Percentiles rank a stretch among this genome's conserved stretches.
These are phyloP conservation scores for Solanum rostratum DNA, from an alignment of 257 asterid genomes.

Conservation along the genomic window DNA sequence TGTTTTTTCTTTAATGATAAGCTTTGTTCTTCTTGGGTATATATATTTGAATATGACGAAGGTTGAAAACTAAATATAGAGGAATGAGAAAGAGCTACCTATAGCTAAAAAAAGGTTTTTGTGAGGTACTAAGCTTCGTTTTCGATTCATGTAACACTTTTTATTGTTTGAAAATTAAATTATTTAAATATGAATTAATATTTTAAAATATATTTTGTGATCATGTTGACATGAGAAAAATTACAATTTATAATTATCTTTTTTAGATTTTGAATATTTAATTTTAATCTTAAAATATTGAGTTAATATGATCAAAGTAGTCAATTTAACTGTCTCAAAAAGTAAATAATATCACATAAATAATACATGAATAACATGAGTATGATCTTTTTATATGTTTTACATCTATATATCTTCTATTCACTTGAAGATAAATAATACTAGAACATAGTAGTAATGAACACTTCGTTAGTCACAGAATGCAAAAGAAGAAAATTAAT, in stretches of 20 bases:
- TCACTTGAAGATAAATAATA: not conserved
- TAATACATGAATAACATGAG: not conserved
- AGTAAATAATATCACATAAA: not conserved
- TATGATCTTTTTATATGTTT: not conserved
- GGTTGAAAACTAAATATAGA: not conserved
- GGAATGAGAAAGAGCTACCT: not conserved
- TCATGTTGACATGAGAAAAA: no score
- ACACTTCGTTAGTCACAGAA: not conserved
- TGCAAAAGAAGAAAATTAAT: not conserved
- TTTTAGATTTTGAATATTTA: no score
- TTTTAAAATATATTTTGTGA: no score
- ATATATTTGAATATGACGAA: not conserved
- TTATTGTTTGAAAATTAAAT: not conserved
- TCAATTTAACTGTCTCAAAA: not conserved
- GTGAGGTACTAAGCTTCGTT: not conserved
- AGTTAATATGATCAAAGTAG: not conserved
- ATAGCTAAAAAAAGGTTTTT: not conserved
- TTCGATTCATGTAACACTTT: no score
- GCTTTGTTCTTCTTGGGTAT: not conserved
- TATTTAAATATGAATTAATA: not conserved
- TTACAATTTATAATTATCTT: no score
- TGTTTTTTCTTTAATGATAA: not conserved
- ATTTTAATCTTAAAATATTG: no score
- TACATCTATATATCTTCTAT: not conserved
- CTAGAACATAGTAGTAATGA: not conserved